Evolutionary conservation across 305 asterid species (phyloP), one percentile per base, ranked within the genome.

Genomic region (Striga hermonthica): DNA sequence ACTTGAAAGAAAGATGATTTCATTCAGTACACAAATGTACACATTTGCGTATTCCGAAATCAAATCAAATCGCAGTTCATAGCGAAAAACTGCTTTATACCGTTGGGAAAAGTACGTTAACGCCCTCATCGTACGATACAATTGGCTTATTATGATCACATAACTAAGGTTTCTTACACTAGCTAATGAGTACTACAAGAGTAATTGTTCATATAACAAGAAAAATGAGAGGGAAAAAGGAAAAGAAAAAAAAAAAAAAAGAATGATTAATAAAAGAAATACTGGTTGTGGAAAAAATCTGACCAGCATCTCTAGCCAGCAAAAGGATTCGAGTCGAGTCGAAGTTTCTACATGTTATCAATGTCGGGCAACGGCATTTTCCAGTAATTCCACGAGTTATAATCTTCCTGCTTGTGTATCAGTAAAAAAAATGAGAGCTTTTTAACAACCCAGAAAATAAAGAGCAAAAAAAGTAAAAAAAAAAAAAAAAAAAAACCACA

Each of bases 341-440:
- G 6, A 11, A 41, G 60, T 70, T 62, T 70, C 83, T 83, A 82
- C 75, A 76, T 78, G 79, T 74, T 71, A 60, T 80, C 87, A 4
- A 88, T 36, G 7, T 86, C 86, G 0, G 84, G 83, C 75, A 90
- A 72, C 0, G 97, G 91, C 78, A 82, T 65, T 77, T 76, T 90
- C 97, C 97, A 90, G 78, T 84, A 90, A 72, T 90, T 90, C 97
- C 96, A 91, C 4, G 89, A 77, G 84, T 91, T 91, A 52, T 72
- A 91, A 75, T 91, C 95, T 70, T 91, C 97, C 93, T 91, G 91
- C 83, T 11, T 7, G 4, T 54, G 61, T 60, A 38, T 57, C 47
- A 41, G 57, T 71, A 31, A 60, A 36, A 59, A 39, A 22, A 31
- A 7, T 11, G 22, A 63, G 37, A 10, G 8, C 31, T 16, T 44